phyloP scores from a whole-genome alignment of 768 basidiomycete genomes.

The Lactarius hatsudake region DNA sequence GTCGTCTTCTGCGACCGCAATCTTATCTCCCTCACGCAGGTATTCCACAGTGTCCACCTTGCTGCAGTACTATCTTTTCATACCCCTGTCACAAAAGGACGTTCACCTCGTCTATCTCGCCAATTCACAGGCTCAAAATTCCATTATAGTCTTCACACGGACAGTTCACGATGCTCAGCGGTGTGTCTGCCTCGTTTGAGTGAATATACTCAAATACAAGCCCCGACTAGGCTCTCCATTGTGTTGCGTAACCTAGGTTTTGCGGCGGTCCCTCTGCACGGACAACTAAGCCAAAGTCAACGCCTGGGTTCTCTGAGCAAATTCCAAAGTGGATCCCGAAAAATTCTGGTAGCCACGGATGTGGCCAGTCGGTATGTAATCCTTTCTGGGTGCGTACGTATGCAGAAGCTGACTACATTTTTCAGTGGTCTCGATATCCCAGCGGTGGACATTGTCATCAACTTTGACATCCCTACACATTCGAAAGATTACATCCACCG shows the following conservation, averaged over 20 bases:
- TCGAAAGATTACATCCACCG: constrained; percentile 99
- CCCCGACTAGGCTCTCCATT: constrained; percentile 64
- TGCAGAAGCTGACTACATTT: background rate
- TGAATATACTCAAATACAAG: background rate
- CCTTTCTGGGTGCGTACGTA: background rate
- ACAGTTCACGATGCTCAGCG: constrained; percentile 92
- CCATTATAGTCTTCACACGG: constrained; percentile 93
- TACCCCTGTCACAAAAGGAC: constrained; percentile 90
- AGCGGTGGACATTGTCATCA: constrained; percentile 93
- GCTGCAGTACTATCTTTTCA: constrained; percentile 92
- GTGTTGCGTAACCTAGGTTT: constrained; percentile 89
- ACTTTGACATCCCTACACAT: constrained; percentile 96
- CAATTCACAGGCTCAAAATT: constrained; percentile 87
- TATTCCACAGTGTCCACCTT: constrained; percentile 96
- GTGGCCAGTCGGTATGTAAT: constrained; percentile 79
- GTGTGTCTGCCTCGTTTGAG: constrained; percentile 37
- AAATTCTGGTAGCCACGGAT: constrained; percentile 92
- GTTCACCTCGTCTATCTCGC: constrained; percentile 84
- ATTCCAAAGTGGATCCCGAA: constrained; percentile 93
- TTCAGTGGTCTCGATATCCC: constrained; percentile 91
- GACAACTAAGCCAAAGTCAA: constrained; percentile 90
- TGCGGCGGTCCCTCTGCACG: constrained; percentile 93
- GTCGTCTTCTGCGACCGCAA: background rate
- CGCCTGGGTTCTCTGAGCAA: constrained; percentile 90
- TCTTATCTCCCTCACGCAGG: constrained; percentile 41